A percentile compares a stretch with the other conserved stretches of the same genome.
Conservation (phyloP, 257 asterid species). For the Knoxia roxburghii region DNA sequence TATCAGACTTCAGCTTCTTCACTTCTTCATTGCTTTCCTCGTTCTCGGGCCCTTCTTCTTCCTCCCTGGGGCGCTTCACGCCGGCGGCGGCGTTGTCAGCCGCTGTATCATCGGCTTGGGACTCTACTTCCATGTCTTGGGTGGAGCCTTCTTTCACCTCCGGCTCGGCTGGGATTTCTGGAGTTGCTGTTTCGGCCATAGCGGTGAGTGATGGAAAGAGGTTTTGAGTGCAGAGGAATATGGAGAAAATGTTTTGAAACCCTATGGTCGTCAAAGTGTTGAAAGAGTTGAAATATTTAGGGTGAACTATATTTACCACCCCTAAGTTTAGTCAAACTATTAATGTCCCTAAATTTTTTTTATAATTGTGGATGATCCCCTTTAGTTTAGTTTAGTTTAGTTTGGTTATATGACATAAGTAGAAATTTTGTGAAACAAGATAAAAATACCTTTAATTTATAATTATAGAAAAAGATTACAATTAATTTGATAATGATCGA, state of each 20-base stretch:
- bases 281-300: no score
- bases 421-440: no score
- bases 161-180: constrained; percentile 13
- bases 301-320: no score
- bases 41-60: constrained; percentile 39
- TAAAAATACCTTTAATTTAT: no score
- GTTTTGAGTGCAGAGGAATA: neutral
- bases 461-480: no score
- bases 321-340: no score
- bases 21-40: constrained; percentile 23
- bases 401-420: no score
- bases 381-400: no score
- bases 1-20: constrained; percentile 46
- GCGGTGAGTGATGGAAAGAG: neutral
- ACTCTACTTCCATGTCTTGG: constrained; percentile 31
- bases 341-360: no score
- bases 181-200: constrained; percentile 25
- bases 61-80: constrained; percentile 59
- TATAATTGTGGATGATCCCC: no score
- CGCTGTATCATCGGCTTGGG: constrained; percentile 13
- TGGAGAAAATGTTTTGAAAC: neutral
- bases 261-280: constrained; percentile 1
- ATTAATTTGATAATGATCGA: no score
- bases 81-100: constrained; percentile 20
- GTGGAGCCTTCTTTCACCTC: constrained; percentile 8